phyloP scores from a whole-genome alignment of 2,329 filamentous ascomycete species.

The Ophiocordyceps camponoti-floridani region DNA sequence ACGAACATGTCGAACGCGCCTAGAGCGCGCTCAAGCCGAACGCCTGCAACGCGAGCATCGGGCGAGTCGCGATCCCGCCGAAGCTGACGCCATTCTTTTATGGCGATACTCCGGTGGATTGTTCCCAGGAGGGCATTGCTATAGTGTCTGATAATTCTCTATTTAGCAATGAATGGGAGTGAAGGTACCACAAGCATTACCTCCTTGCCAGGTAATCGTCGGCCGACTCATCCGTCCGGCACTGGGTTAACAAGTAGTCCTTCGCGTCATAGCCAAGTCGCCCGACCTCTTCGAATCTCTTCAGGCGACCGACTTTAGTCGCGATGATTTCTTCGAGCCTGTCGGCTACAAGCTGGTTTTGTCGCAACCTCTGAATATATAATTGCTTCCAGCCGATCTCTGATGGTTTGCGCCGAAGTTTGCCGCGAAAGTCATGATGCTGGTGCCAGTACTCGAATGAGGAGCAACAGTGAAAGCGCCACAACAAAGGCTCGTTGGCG shows the following conservation, averaged over 20 bases:
- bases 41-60: slow-evolving; percentile 18
- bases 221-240: slow-evolving; percentile 34
- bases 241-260: slow-evolving; percentile 58
- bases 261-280: slow-evolving; percentile 72
- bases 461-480: slow-evolving; percentile 55
- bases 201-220: slow-evolving; percentile 65
- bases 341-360: slow-evolving; percentile 30
- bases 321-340: slow-evolving; percentile 51
- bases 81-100: slow-evolving; percentile 52
- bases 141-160: slow-evolving; percentile 43
- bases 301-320: slow-evolving; percentile 52
- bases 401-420: slow-evolving; percentile 31
- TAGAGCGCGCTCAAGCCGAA: slow-evolving; percentile 50
- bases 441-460: slow-evolving; percentile 61
- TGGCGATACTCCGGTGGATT: slow-evolving; percentile 63
- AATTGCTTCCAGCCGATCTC: slow-evolving; percentile 58
- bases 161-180: slow-evolving; percentile 1
- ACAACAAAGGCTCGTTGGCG: slow-evolving; percentile 56
- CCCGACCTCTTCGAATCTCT: slow-evolving; percentile 53
- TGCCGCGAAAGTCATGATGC: slow-evolving; percentile 39
- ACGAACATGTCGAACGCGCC: slow-evolving; percentile 85
- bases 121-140: slow-evolving; percentile 56
- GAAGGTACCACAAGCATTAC: slow-evolving; percentile 11
- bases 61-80: slow-evolving; percentile 6
- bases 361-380: slow-evolving; percentile 36